Conservation (phyloP, 208 protist species). For the Angomonas deanei region DNA sequence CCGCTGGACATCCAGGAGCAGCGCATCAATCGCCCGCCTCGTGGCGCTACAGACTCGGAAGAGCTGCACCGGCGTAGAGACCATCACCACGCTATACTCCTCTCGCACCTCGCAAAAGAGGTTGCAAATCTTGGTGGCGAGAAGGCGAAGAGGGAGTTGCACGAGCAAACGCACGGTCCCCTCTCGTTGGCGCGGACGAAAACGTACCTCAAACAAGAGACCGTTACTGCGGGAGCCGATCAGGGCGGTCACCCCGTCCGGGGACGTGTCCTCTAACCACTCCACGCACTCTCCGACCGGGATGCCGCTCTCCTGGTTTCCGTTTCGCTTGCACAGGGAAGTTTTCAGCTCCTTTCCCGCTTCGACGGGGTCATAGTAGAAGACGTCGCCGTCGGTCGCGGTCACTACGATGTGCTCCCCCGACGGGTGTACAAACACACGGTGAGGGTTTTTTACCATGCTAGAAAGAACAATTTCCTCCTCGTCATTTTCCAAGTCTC, state of each 20-base stretch:
- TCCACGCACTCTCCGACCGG: neutral
- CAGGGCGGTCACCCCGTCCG: neutral
- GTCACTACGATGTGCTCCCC: constrained; percentile 42
- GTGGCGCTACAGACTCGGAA: neutral
- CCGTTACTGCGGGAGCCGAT: neutral
- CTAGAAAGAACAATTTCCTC: neutral
- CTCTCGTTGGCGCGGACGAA: neutral
- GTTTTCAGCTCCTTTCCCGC: neutral
- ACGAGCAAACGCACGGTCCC: neutral
- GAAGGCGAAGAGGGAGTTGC: neutral
- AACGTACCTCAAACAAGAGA: neutral
- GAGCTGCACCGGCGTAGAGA: neutral
- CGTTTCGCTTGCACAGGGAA: neutral
- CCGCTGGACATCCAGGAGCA: neutral
- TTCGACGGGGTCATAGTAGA: constrained; percentile 33
- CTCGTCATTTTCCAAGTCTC: constrained; percentile 34
- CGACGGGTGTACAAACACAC: constrained; percentile 64
- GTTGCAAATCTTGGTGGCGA: neutral
- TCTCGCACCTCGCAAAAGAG: neutral
- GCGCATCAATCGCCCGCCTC: neutral
- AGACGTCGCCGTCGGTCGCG: constrained; percentile 52
- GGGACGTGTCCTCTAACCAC: neutral
- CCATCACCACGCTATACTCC: neutral
- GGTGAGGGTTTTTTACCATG: constrained; percentile 50
- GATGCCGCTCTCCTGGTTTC: neutral